Base-by-base conservation (phyloP, 108 stramenopile genomes). In the Mediolabrus comicus region DNA sequence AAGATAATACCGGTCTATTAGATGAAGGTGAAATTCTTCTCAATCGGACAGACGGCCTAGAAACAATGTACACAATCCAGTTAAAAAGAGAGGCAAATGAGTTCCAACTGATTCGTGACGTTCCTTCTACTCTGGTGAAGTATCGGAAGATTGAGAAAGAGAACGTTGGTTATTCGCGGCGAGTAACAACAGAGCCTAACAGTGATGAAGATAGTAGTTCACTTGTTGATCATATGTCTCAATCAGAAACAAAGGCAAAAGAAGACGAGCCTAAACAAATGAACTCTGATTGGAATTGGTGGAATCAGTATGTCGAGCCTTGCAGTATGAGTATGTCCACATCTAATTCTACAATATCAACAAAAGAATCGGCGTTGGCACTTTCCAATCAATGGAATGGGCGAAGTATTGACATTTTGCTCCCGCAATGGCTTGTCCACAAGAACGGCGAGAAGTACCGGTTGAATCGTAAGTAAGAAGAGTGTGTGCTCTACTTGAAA, bases 291-390 rank as follows among this genome's bases (percentile, higher is more conserved):
- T n/a, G 16, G 17, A 17, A 17, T 17, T n/a, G n/a, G n/a, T n/a
- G n/a, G n/a, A n/a, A n/a, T n/a, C n/a, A n/a, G n/a, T n/a, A n/a
- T n/a, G n/a, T n/a, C n/a, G 3, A 17, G 2, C 41, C 16, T 26
- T 54, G 29, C 53, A 14, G 27, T 3, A 54, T 27, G 29, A 39
- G 29, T 46, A 30, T 63, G 11, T 46, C 28, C 10, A 46, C 62
- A 46, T 38, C 62, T n/a, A 63, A 49, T 17, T 63, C 62, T 6
- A 63, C 62, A 13, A 63, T 63, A 29, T 46, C 43, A 3, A 49
- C 62, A 12, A 43, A 22, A 14, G n/a, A n/a, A n/a, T n/a, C n/a
- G n/a, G n/a, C n/a, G n/a, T 26, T 25, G 27, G 14, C 35, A 25
- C n/a, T 46, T 24, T 49, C 28, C 16, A 29, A 39, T 49, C 43